Evolutionary conservation across 2,329 filamentous ascomycete genomes (phyloP).

Genomic region (Microdochium trichocladiopsis): DNA sequence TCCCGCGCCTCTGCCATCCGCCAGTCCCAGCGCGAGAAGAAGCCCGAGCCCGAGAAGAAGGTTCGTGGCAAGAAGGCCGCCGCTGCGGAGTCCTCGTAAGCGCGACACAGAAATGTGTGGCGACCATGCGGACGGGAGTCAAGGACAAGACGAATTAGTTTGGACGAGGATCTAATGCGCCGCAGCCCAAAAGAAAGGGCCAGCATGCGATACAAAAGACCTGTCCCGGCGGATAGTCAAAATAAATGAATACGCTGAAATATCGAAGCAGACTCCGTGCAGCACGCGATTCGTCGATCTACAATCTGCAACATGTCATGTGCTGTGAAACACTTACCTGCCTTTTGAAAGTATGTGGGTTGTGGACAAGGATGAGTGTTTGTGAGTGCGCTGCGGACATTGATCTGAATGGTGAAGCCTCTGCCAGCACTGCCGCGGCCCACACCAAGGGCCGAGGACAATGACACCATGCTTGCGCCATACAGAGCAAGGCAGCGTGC

Average conservation of each 20-base stretch:
- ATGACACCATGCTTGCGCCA: no score
- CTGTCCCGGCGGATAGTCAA: background rate
- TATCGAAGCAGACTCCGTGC: background rate
- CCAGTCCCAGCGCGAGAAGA: conserved; percentile 69
- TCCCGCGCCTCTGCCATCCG: conserved; percentile 82
- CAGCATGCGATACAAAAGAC: background rate
- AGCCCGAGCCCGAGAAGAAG: conserved; percentile 69
- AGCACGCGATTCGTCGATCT: no score
- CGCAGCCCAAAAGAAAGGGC: background rate
- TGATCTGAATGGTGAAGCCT: no score
- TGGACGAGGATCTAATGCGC: background rate
- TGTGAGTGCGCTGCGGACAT: no score
- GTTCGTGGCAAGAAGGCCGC: conserved; percentile 75
- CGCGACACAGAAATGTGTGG: conserved; percentile 1
- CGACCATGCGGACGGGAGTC: no score
- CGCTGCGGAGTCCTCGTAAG: conserved; percentile 47
- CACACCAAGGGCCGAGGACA: no score
- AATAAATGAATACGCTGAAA: background rate
- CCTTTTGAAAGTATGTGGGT: no score
- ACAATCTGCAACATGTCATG: no score
- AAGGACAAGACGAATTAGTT: conserved; percentile 2
- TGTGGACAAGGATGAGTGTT: no score
- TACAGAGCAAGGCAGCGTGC: no score
- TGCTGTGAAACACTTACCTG: no score
- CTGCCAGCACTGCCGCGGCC: no score